phyloP scores from a whole-genome alignment of 2,329 filamentous ascomycete species.

The Aspergillus fischeri region DNA sequence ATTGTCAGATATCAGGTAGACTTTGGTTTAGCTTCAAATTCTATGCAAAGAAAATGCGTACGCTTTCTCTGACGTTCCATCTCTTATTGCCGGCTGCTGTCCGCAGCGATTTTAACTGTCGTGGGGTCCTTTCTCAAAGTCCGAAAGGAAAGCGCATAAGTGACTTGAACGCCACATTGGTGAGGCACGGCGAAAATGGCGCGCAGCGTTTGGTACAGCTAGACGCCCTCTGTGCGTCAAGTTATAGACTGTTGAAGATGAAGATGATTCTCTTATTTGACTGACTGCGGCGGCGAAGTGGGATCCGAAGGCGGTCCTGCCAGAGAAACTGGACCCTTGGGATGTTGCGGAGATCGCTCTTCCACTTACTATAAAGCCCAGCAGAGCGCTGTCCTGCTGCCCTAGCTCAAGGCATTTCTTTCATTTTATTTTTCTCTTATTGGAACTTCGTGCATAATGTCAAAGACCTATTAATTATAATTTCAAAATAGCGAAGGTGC shows the following conservation, averaged over 20 bases:
- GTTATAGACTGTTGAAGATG: constrained; percentile 1
- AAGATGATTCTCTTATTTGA: not conserved
- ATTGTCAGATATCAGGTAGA: constrained; percentile 1
- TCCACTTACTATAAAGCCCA: not conserved
- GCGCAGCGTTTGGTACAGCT: constrained; percentile 11
- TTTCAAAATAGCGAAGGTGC: not conserved
- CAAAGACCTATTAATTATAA: not conserved
- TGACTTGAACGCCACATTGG: constrained; percentile 40
- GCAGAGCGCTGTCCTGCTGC: not conserved
- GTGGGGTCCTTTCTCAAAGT: constrained; percentile 33
- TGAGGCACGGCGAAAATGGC: constrained; percentile 7
- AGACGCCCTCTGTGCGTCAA: constrained; percentile 5
- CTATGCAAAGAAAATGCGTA: constrained; percentile 23
- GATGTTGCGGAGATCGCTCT: not conserved
- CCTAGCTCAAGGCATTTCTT: not conserved
- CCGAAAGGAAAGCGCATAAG: constrained; percentile 32
- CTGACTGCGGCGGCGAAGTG: constrained; percentile 11
- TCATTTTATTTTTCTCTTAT: not conserved
- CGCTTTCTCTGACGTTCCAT: constrained; percentile 51
- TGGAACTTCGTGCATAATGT: not conserved
- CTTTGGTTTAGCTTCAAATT: not conserved
- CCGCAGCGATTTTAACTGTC: constrained; percentile 25
- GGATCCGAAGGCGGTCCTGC: constrained; percentile 12
- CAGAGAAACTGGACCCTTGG: not conserved
- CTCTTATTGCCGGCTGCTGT: constrained; percentile 20